phyloP scores from a whole-genome alignment of 345 rosid genomes.

The Barbarea vulgaris region DNA sequence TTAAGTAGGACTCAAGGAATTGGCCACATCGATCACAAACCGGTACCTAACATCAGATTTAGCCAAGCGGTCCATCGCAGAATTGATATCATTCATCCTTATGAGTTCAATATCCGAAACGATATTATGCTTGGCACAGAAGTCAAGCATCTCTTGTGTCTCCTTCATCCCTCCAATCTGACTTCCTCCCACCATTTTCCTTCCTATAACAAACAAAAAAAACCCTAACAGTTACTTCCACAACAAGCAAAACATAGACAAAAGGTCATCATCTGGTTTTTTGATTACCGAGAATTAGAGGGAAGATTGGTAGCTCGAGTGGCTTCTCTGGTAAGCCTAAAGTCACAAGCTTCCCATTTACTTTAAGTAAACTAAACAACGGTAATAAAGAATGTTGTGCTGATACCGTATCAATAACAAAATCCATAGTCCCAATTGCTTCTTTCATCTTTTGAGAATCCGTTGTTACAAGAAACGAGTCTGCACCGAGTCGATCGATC shows the following conservation, averaged over 20 bases:
- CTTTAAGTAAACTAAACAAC: slow-evolving; percentile 60
- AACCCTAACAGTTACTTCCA: slow-evolving; percentile 7
- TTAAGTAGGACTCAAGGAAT: slow-evolving; percentile 22
- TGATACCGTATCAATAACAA: slow-evolving; percentile 76
- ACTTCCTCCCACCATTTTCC: slow-evolving; percentile 56
- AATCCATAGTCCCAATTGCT: slow-evolving; percentile 75
- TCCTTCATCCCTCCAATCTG: slow-evolving; percentile 56
- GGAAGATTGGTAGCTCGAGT: slow-evolving; percentile 67
- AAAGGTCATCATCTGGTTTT: background rate
- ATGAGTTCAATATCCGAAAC: slow-evolving; percentile 58
- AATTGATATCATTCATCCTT: slow-evolving; percentile 53
- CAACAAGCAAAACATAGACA: background rate
- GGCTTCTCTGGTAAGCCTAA: slow-evolving; percentile 80
- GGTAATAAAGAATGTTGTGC: slow-evolving; percentile 73
- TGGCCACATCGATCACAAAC: slow-evolving; percentile 64
- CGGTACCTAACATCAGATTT: slow-evolving; percentile 58
- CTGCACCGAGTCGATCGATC: slow-evolving; percentile 37
- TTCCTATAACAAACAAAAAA: slow-evolving; percentile 39
- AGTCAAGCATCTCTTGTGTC: slow-evolving; percentile 59
- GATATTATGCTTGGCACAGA: slow-evolving; percentile 54
- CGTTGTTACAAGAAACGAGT: slow-evolving; percentile 51
- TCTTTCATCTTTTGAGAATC: slow-evolving; percentile 71
- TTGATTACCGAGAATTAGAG: slow-evolving; percentile 62
- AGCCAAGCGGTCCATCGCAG: slow-evolving; percentile 49
- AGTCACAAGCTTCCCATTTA: slow-evolving; percentile 74